Base-by-base conservation (phyloP, 345 rosid genomes). In the Citrus sp. region DNA sequence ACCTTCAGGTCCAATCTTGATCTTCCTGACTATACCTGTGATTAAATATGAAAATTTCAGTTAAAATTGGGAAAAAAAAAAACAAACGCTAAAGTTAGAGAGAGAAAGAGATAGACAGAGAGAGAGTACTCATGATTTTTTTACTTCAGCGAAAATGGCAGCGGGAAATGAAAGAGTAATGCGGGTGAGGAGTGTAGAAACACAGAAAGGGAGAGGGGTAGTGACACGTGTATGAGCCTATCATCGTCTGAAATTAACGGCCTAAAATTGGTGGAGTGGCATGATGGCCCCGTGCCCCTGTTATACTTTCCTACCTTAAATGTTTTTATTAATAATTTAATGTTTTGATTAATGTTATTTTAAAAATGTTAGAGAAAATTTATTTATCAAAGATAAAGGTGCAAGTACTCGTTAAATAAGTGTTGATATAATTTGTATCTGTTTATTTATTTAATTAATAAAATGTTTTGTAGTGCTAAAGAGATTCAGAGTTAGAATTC, bases 21-120 rank as follows among this genome's bases (percentile, higher is more conserved):
- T 62, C 69, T 25, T 74, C 77, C 30, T 40, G 27, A 37, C 69
- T 40, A 62, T 16, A 74, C 77, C 77, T 74, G 77, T 46, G 21
- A 74, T 37, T 18, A 61, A 9, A 59, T 22, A 22, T 19, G 58
- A 74, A 74, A 24, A 9, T 18, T 37, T 22, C 14, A 54, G 55
- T 74, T 14, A 62, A 25, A 63, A 61, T 74, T 74, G 18, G 27
- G 62, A 27, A n/a, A 73, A 34, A 35, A 1, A 34, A 34, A 35
- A 1, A 34, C 35, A 25, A 58, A 66, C 1, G 7, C 4, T 25
- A 16, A 25, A 25, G 4, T 24, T 18, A 49, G 14, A 42, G 24
- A 70, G 24, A 49, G 38, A 46, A 42, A 46, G 51, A 46, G 5
- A 46, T 0, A 13, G 51, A 1, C 3, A 12, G 51, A 42, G 69